Conservation (phyloP, 495 filamentous ascomycete species). For the Hypoxylon fragiforme region DNA sequence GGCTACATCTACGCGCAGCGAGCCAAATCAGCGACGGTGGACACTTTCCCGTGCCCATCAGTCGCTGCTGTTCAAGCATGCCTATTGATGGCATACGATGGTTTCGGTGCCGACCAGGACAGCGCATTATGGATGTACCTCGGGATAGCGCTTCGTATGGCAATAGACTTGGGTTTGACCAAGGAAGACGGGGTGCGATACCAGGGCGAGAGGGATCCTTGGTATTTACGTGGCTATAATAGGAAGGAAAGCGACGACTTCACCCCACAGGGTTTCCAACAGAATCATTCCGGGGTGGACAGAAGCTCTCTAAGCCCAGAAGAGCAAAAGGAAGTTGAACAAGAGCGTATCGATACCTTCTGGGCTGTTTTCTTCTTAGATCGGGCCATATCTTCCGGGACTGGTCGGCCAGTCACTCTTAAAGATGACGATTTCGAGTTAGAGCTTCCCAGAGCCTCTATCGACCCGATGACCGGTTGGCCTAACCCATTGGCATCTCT, state of each 20-base stretch:
- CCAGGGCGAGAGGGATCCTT: conserved; percentile 59
- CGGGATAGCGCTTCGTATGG: conserved; percentile 83
- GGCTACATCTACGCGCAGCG: conserved; percentile 78
- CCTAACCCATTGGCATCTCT: conserved; percentile 77
- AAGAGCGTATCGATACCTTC: conserved; percentile 79
- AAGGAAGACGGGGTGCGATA: conserved; percentile 75
- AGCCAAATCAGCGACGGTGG: conserved; percentile 72
- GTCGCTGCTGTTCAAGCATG: conserved; percentile 80
- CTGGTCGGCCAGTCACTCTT: conserved; percentile 76
- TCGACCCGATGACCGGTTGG: conserved; percentile 64
- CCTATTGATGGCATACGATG: conserved; percentile 79
- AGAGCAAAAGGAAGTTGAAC: conserved; percentile 63
- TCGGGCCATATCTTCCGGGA: conserved; percentile 81
- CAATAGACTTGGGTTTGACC: conserved; percentile 79
- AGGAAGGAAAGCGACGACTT: conserved; percentile 38
- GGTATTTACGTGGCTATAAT: conserved; percentile 48
- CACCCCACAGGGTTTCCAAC: conserved; percentile 36
- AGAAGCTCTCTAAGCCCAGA: conserved; percentile 47
- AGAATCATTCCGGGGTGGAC: conserved; percentile 44
- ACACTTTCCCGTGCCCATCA: conserved; percentile 76
- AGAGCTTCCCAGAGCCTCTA: conserved; percentile 64
- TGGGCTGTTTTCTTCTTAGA: conserved; percentile 88
- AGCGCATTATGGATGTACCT: conserved; percentile 91
- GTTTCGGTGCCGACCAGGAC: conserved; percentile 82
- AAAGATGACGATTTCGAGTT: conserved; percentile 82